Percentiles rank a stretch among this genome's conserved stretches.
phyloP scores from a whole-genome alignment of 75 land plant genomes.

The Cryptomeria japonica region DNA sequence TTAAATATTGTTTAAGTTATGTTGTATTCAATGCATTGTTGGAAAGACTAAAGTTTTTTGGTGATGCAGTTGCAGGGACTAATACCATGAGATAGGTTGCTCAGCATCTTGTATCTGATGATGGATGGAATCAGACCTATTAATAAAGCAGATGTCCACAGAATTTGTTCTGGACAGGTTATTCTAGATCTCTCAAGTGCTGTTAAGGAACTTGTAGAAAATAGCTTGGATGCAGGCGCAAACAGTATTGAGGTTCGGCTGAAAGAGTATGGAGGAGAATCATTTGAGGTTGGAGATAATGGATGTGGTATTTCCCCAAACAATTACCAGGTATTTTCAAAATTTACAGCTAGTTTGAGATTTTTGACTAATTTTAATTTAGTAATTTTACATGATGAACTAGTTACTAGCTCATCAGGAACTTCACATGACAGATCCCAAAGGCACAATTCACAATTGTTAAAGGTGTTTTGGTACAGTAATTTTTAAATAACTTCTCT shows the following conservation, averaged over 20 bases:
- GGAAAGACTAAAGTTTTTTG: neutral
- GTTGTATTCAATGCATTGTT: neutral
- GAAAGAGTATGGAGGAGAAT: slow-evolving; percentile 79
- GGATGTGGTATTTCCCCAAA: slow-evolving; percentile 88
- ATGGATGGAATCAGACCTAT: slow-evolving; percentile 61
- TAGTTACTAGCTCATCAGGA: neutral
- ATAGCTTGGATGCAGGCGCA: slow-evolving; percentile 97
- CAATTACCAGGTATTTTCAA: slow-evolving; percentile 70
- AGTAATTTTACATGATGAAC: neutral
- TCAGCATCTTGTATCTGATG: neutral
- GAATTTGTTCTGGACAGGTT: slow-evolving; percentile 94
- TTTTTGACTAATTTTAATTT: neutral
- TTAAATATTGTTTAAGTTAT: neutral
- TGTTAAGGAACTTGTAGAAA: slow-evolving; percentile 96
- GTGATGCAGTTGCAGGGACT: neutral
- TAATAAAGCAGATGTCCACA: slow-evolving; percentile 71
- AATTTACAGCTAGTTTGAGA: neutral
- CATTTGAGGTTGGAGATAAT: slow-evolving; percentile 85
- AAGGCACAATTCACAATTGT: neutral
- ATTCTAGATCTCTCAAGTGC: slow-evolving; percentile 89
- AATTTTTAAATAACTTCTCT: neutral
- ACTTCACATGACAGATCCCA: neutral
- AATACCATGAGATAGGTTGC: neutral
- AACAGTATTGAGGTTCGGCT: slow-evolving; percentile 77
- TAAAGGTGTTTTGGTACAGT: neutral